phyloP scores from a whole-genome alignment of 768 basidiomycete genomes.

The Rhodotorula diobovata region DNA sequence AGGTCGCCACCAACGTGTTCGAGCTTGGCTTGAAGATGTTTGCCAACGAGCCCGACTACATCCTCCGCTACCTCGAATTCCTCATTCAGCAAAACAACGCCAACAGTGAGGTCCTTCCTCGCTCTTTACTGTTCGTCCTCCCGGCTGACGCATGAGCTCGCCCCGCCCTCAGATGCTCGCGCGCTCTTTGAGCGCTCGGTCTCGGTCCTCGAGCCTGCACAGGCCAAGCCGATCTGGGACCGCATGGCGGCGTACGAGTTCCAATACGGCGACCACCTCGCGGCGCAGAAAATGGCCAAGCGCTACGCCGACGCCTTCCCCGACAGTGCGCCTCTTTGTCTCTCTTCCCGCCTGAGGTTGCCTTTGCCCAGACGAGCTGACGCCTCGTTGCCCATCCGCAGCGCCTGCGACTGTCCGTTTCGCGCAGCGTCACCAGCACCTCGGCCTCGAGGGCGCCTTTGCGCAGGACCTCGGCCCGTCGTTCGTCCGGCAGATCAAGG shows the following conservation, averaged over 20 bases:
- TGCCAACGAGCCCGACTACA: constrained; percentile 66
- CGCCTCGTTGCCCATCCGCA: constrained; percentile 45
- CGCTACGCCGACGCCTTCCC: constrained; percentile 84
- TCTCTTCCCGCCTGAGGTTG: too few species aligned
- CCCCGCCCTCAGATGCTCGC: constrained; percentile 67
- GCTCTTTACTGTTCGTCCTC: neutral
- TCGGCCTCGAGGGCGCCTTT: constrained; percentile 81
- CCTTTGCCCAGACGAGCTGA: neutral
- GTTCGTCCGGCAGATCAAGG: constrained; percentile 4
- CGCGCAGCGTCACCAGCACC: constrained; percentile 51
- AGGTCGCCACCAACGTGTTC: constrained; percentile 83
- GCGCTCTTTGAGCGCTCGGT: constrained; percentile 91
- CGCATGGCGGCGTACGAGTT: constrained; percentile 94
- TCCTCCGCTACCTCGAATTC: constrained; percentile 84
- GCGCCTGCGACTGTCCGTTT: constrained; percentile 83
- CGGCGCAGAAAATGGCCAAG: constrained; percentile 80
- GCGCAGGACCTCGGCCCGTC: constrained; percentile 69
- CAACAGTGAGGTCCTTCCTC: constrained; percentile 62
- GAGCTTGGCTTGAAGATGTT: constrained; percentile 85
- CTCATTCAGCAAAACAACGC: constrained; percentile 91
- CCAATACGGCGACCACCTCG: constrained; percentile 85
- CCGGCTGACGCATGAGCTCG: neutral
- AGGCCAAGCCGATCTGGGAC: constrained; percentile 85
- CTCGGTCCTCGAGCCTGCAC: constrained; percentile 61
- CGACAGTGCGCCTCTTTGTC: constrained; percentile 56